Conservation (phyloP, 257 asterid genomes). For the Gardenia jasminoides region DNA sequence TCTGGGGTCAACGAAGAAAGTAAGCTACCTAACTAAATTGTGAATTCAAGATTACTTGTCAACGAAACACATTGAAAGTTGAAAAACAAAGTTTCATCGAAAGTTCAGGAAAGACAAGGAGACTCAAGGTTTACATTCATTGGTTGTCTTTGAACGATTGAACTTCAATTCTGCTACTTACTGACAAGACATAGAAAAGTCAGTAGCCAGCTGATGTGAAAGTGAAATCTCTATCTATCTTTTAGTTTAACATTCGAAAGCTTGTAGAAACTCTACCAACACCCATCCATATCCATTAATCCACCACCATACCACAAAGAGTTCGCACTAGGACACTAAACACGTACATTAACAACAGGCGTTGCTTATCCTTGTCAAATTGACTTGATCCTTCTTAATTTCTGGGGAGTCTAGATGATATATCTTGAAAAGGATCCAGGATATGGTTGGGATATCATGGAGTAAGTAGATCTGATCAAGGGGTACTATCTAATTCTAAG, state of each 20-base stretch:
- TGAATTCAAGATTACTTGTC: background rate
- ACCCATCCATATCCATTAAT: background rate
- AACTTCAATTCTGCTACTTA: background rate
- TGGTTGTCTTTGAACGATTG: background rate
- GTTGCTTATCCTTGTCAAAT: background rate
- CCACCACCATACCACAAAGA: background rate
- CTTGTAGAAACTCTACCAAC: background rate
- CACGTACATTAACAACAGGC: background rate
- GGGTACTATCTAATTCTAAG: too few species aligned
- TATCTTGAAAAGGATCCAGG: background rate
- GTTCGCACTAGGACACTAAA: background rate
- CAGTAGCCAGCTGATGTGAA: too few species aligned
- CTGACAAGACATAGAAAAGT: too few species aligned
- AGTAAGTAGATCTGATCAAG: too few species aligned
- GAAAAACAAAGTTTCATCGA: background rate
- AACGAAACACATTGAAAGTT: background rate
- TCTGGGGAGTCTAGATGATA: too few species aligned
- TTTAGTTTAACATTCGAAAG: background rate
- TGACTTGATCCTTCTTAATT: too few species aligned
- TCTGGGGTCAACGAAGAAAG: background rate
- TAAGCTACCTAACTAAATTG: background rate
- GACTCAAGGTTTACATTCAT: background rate
- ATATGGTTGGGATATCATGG: too few species aligned
- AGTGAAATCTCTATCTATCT: too few species aligned
- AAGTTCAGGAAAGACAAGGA: background rate